Percentiles rank a stretch among this genome's conserved stretches.
Evolutionary conservation across 768 basidiomycete genomes (phyloP).

Genomic region (Vararia minispora): DNA sequence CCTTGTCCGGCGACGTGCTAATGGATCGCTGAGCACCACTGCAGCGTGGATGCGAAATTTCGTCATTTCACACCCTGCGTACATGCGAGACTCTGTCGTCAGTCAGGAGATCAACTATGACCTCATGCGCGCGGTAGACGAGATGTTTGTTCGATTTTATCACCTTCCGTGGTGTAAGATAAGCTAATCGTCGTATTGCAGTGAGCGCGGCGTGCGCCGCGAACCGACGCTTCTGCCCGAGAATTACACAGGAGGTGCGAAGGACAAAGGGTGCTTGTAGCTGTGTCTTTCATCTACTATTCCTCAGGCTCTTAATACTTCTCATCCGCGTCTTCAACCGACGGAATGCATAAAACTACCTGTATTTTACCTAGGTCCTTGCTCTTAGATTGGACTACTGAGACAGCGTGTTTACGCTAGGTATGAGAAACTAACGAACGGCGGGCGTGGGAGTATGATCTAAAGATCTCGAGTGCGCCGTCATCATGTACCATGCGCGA

Average conservation of each 20-base stretch:
- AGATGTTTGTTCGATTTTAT: constrained; percentile 56
- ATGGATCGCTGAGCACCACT: constrained; percentile 74
- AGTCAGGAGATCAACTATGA: constrained; percentile 91
- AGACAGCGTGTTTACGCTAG: no score
- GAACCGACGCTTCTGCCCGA: constrained; percentile 16
- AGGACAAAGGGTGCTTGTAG: constrained; percentile 1
- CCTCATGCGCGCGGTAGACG: constrained; percentile 78
- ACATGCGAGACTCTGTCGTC: constrained; percentile 89
- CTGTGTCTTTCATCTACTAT: not conserved
- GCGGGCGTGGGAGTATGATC: no score
- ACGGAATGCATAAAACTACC: no score
- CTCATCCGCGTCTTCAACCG: no score
- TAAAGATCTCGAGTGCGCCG: no score
- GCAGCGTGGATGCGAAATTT: constrained; percentile 93
- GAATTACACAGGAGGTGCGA: constrained; percentile 10
- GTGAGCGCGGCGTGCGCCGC: constrained; percentile 17
- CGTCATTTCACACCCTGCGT: constrained; percentile 82
- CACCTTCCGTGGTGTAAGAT: not conserved
- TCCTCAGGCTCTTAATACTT: not conserved
- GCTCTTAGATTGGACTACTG: no score
- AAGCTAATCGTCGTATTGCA: not conserved
- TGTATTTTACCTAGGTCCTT: no score
- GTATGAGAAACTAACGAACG: no score
- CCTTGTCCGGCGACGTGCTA: constrained; percentile 64
- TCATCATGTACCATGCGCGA: no score